These are phyloP conservation scores for Colletotrichum higginsianum DNA, from an alignment of 2,329 filamentous ascomycete genomes.

Conservation along the genomic window DNA sequence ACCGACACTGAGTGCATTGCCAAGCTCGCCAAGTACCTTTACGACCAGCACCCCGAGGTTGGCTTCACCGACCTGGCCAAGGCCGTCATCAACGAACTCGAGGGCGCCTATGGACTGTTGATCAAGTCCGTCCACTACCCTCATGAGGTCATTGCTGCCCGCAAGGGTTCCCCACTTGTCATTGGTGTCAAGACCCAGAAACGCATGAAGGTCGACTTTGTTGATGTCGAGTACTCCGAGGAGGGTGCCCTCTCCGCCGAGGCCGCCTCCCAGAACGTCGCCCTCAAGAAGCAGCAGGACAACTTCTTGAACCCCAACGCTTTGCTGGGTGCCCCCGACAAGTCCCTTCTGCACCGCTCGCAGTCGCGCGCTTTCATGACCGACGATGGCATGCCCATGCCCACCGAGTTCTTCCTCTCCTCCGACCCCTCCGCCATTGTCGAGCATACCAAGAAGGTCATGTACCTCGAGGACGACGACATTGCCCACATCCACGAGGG, in stretches of 20 bases:
- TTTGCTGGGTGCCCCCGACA: constrained; percentile 91
- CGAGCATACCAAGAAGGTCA: constrained; percentile 99
- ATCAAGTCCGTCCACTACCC: constrained; percentile 99
- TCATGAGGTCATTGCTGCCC: constrained; percentile 96
- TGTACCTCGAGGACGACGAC: constrained; percentile 99
- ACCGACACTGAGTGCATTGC: constrained; percentile 99
- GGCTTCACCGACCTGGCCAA: constrained; percentile 98
- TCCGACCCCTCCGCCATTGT: constrained; percentile 98
- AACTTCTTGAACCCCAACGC: constrained; percentile 77
- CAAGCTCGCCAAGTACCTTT: constrained; percentile 98
- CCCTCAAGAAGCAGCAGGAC: constrained; percentile 88
- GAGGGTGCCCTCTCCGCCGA: constrained; percentile 92
- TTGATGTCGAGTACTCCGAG: constrained; percentile 97
- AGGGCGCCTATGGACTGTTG: constrained; percentile 96
- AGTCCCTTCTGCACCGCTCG: constrained; percentile 97
- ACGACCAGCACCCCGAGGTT: constrained; percentile 93
- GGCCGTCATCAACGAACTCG: constrained; percentile 97
- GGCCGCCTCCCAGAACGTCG: constrained; percentile 95
- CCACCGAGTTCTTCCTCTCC: constrained; percentile 98
- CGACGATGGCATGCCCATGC: constrained; percentile 97
- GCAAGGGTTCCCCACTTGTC: constrained; percentile 97
- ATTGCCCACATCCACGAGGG: constrained; percentile 99
- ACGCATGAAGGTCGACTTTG: constrained; percentile 99
- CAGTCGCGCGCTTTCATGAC: constrained; percentile 99
- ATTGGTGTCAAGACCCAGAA: constrained; percentile 97